Evolutionary conservation across 139 green algal genomes (phyloP).

Genomic region (Chlorella sp.): DNA sequence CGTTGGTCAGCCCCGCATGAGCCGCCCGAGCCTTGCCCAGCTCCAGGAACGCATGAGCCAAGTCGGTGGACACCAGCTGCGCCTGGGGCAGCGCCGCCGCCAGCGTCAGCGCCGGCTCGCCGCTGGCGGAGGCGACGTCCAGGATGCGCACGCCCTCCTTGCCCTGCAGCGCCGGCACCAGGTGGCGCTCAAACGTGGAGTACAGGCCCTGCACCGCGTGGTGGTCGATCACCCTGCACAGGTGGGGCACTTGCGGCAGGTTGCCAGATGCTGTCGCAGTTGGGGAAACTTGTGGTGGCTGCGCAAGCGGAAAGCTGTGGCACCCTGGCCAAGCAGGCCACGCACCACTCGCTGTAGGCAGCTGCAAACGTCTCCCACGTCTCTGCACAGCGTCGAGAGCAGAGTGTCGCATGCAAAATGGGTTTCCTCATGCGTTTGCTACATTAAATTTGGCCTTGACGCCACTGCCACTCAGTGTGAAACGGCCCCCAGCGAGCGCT

Average conservation of each 20-base stretch:
- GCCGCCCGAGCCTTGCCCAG: conserved; percentile 9
- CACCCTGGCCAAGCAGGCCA: neutral
- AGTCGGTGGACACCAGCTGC: conserved; percentile 18
- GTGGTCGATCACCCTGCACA: conserved; percentile 5
- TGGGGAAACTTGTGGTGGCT: no score
- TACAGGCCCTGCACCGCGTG: neutral
- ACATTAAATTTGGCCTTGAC: no score
- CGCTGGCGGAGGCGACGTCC: conserved; percentile 6
- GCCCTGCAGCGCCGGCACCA: neutral
- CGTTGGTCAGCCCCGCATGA: neutral
- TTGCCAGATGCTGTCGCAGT: no score
- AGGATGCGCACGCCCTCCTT: conserved; percentile 3
- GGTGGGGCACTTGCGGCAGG: neutral
- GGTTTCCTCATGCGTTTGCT: no score
- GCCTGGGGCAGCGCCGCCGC: conserved; percentile 11
- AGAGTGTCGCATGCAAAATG: no score
- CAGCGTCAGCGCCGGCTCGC: conserved; percentile 24
- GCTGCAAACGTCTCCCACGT: no score
- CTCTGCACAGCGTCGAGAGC: no score
- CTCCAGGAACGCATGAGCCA: conserved; percentile 6
- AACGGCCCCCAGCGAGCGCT: no score
- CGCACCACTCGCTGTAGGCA: no score
- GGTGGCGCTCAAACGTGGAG: neutral
- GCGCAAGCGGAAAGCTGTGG: neutral
- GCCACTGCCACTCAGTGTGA: no score